Percentiles rank a stretch among this genome's conserved stretches.
phyloP scores from a whole-genome alignment of 164 flowering plant species.

The Aristolochia fimbriata region DNA sequence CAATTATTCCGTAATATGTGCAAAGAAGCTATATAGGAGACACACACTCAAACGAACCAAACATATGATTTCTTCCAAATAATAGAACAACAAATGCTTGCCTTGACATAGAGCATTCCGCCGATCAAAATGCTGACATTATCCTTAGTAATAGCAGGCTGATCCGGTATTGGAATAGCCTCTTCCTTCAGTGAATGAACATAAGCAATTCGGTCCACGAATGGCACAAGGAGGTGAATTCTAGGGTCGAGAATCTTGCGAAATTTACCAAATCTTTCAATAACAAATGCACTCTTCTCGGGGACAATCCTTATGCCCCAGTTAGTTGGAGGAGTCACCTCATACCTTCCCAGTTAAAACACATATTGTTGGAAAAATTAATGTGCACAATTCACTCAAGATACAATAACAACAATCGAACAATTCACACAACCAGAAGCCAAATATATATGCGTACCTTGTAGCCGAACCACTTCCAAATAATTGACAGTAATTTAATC shows the following conservation, averaged over 20 bases:
- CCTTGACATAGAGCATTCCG: slow-evolving; percentile 87
- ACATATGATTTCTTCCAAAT: neutral
- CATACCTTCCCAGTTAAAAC: slow-evolving; percentile 24
- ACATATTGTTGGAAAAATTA: too few relatives aligned
- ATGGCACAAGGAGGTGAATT: slow-evolving; percentile 69
- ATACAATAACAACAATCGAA: too few relatives aligned
- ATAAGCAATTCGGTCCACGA: slow-evolving; percentile 79
- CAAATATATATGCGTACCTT: too few relatives aligned
- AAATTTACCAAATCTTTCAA: slow-evolving; percentile 88
- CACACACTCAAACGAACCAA: neutral
- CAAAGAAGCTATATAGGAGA: neutral
- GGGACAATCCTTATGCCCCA: slow-evolving; percentile 87
- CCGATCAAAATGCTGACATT: slow-evolving; percentile 81
- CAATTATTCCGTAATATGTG: neutral
- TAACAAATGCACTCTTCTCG: slow-evolving; percentile 72
- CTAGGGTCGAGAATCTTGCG: slow-evolving; percentile 69
- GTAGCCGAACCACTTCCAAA: too few relatives aligned
- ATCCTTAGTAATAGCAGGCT: slow-evolving; percentile 87
- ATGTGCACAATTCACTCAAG: too few relatives aligned
- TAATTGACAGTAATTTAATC: too few relatives aligned
- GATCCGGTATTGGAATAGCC: slow-evolving; percentile 75
- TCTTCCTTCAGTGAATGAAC: slow-evolving; percentile 91
- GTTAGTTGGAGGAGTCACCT: slow-evolving; percentile 49
- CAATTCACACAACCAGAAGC: too few relatives aligned
- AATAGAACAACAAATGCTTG: slow-evolving; percentile 4